These are phyloP conservation scores for Aspergillus conjunctus DNA, from an alignment of 495 filamentous ascomycete species.

Conservation along the genomic window DNA sequence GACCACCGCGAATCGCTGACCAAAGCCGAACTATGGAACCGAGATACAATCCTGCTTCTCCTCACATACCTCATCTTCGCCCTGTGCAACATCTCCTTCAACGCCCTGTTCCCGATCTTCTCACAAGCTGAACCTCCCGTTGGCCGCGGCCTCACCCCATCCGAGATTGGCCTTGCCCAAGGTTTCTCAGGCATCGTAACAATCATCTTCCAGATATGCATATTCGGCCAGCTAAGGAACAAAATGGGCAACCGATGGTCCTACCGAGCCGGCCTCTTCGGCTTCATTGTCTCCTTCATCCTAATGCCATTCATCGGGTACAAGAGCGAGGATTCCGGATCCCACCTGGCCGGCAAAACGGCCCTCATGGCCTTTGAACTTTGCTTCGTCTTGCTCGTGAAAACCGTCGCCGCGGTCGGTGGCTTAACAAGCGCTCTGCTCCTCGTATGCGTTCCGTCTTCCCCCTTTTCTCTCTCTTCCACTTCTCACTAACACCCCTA, in stretches of 20 bases:
- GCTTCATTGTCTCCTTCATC: slow-evolving; percentile 79
- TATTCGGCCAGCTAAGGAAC: slow-evolving; percentile 78
- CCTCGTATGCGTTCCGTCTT: slow-evolving; percentile 58
- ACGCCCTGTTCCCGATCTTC: slow-evolving; percentile 90
- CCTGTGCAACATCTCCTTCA: slow-evolving; percentile 85
- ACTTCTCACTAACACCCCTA: slow-evolving; percentile 33
- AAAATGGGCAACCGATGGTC: slow-evolving; percentile 82
- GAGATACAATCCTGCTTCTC: slow-evolving; percentile 79
- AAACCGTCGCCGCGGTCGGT: slow-evolving; percentile 85
- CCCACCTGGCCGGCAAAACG: slow-evolving; percentile 52
- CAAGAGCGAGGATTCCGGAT: slow-evolving; percentile 53
- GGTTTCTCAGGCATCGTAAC: slow-evolving; percentile 82
- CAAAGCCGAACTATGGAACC: slow-evolving; percentile 62
- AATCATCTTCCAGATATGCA: slow-evolving; percentile 83
- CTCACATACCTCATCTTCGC: slow-evolving; percentile 86
- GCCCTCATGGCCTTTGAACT: slow-evolving; percentile 71
- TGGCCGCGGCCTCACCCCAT: slow-evolving; percentile 73
- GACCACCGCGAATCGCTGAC: slow-evolving; percentile 42
- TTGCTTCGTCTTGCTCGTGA: slow-evolving; percentile 76
- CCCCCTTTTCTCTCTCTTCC: background rate
- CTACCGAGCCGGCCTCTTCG: slow-evolving; percentile 77
- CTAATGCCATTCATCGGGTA: slow-evolving; percentile 91
- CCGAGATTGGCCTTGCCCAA: slow-evolving; percentile 81
- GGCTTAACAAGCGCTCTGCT: slow-evolving; percentile 88
- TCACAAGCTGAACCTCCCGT: slow-evolving; percentile 70